Evolutionary conservation across 2,329 filamentous ascomycete species (phyloP).

Genomic region (Myriosclerotinia duriaeana): DNA sequence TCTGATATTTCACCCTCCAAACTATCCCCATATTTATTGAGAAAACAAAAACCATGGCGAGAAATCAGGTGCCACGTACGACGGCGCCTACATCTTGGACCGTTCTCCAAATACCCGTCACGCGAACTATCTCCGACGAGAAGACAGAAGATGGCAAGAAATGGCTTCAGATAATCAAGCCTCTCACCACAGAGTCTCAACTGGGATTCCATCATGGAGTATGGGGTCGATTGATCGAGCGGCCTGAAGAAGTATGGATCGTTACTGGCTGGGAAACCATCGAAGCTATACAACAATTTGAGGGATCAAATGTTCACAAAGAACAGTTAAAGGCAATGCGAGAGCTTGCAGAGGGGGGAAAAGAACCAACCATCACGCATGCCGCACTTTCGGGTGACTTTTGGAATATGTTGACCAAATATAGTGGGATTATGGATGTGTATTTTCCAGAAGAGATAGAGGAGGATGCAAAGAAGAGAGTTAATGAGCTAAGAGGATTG

Average conservation of each 20-base stretch:
- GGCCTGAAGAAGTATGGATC: neutral
- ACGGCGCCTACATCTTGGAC: neutral
- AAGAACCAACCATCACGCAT: neutral
- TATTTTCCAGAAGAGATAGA: neutral
- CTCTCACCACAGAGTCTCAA: neutral
- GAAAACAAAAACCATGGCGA: neutral
- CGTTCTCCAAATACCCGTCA: neutral
- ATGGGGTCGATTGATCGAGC: constrained; percentile 4
- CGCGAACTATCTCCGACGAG: neutral
- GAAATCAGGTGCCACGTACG: neutral
- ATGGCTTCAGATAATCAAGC: constrained; percentile 1
- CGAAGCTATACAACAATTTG: neutral
- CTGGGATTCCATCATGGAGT: neutral
- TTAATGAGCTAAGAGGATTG: neutral
- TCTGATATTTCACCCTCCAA: too few relatives aligned
- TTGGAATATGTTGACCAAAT: constrained; percentile 8
- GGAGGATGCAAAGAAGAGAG: neutral
- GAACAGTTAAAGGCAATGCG: neutral
- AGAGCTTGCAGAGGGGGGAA: neutral
- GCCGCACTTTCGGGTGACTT: neutral
- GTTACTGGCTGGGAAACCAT: neutral
- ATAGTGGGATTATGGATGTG: neutral
- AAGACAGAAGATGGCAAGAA: neutral
- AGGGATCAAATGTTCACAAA: neutral
- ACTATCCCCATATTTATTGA: neutral